Conservation (phyloP, 495 filamentous ascomycete species). For the Hypomontagnella submonticulosa region DNA sequence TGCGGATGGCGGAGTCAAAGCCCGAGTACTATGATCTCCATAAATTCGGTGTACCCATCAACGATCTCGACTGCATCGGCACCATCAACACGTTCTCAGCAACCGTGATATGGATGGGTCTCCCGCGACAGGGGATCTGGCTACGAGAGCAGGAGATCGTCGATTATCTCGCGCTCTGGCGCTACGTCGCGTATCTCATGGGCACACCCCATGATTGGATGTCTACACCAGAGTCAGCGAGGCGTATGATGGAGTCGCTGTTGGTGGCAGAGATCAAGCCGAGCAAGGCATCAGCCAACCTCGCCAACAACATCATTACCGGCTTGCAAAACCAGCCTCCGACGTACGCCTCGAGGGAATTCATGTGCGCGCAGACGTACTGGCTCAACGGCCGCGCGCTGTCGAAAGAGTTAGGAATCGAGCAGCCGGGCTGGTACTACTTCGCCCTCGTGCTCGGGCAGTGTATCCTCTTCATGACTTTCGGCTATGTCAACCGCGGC, state of each 20-base stretch:
- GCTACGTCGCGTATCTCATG: constrained; percentile 76
- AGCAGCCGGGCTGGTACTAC: constrained; percentile 66
- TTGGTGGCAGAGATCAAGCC: constrained; percentile 72
- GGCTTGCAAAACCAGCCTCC: constrained; percentile 71
- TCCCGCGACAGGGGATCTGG: constrained; percentile 79
- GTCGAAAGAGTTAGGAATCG: constrained; percentile 68
- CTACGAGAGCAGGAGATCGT: constrained; percentile 67
- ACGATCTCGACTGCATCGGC: constrained; percentile 76
- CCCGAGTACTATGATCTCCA: constrained; percentile 72
- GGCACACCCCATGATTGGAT: constrained; percentile 72
- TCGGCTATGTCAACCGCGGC: constrained; percentile 65
- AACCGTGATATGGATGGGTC: constrained; percentile 71
- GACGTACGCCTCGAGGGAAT: constrained; percentile 67
- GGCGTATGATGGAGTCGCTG: constrained; percentile 72
- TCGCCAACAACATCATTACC: constrained; percentile 80
- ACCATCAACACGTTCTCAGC: constrained; percentile 77
- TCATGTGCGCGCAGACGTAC: constrained; percentile 71
- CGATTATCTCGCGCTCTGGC: constrained; percentile 82
- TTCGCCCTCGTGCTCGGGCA: constrained; percentile 72
- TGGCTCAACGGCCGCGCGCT: constrained; percentile 77
- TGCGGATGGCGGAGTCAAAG: constrained; percentile 63
- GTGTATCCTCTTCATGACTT: constrained; percentile 69
- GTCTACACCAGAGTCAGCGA: constrained; percentile 63
- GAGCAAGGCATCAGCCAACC: constrained; percentile 64
- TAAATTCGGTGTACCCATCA: constrained; percentile 73